Conservation (phyloP, 2,329 filamentous ascomycete genomes). For the Tothia fuscella region DNA sequence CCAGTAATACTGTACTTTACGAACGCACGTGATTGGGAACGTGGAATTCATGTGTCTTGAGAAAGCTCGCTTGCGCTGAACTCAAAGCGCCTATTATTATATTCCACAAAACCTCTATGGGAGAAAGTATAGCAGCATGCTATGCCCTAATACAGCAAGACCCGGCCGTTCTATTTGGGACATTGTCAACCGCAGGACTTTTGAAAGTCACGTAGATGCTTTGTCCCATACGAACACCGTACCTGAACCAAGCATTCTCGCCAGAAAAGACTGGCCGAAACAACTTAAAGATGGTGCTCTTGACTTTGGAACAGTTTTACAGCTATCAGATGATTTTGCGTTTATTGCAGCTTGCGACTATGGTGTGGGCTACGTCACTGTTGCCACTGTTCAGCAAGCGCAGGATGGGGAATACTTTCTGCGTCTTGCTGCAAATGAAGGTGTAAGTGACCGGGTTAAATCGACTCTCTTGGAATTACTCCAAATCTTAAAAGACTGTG, state of each 20-base stretch:
- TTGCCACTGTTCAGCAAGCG: constrained; percentile 1
- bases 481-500: constrained; percentile 2
- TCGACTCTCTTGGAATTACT: not conserved
- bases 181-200: not conserved
- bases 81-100: too few species aligned
- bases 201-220: not conserved
- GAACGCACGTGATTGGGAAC: too few species aligned
- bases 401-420: not conserved
- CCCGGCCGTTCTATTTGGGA: constrained; percentile 5
- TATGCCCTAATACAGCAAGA: not conserved
- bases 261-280: not conserved
- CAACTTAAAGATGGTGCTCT: not conserved
- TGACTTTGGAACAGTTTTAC: not conserved
- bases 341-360: constrained; percentile 5
- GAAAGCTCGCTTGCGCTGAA: too few species aligned
- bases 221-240: not conserved
- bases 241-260: not conserved
- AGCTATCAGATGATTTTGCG: constrained; percentile 2
- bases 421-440: constrained; percentile 4
- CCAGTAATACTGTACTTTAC: too few species aligned
- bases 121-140: too few species aligned
- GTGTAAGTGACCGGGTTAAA: constrained; percentile 5
- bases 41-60: too few species aligned
- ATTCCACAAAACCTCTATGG: too few species aligned
- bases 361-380: constrained; percentile 2